Evolutionary conservation across 2,329 filamentous ascomycete genomes (phyloP).

Genomic region (Endothia cerciana): DNA sequence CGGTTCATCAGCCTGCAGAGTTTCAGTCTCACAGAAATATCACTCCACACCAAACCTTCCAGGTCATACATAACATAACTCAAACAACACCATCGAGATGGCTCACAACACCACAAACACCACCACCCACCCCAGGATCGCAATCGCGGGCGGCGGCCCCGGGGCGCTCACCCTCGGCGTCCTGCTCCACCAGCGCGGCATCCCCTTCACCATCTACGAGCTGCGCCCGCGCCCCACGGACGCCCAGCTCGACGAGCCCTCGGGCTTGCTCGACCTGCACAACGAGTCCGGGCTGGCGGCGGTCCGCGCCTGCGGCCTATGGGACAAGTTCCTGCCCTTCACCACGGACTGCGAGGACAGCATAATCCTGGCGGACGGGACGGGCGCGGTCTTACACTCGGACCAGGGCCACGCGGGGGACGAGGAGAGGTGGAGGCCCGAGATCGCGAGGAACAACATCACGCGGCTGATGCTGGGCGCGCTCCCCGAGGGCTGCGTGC

Average conservation of each 20-base stretch:
- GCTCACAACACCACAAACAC: background rate
- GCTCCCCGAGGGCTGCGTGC: slow-evolving; percentile 39
- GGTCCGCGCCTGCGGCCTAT: slow-evolving; percentile 48
- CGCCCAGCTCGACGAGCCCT: slow-evolving; percentile 35
- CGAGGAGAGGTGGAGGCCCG: slow-evolving; percentile 37
- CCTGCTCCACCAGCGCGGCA: slow-evolving; percentile 46
- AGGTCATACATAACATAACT: background rate
- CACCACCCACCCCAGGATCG: slow-evolving; percentile 37
- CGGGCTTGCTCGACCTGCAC: slow-evolving; percentile 56
- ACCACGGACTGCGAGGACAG: slow-evolving; percentile 48
- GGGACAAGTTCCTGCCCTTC: slow-evolving; percentile 46
- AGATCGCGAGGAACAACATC: slow-evolving; percentile 44
- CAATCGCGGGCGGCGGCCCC: slow-evolving; percentile 51
- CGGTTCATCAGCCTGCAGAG: background rate
- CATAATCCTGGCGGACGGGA: slow-evolving; percentile 40
- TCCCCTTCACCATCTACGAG: slow-evolving; percentile 43
- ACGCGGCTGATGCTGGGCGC: slow-evolving; percentile 39
- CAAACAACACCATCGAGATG: background rate
- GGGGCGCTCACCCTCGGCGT: slow-evolving; percentile 51
- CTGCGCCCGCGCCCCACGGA: slow-evolving; percentile 37
- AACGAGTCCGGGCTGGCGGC: slow-evolving; percentile 48
- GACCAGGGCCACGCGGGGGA: slow-evolving; percentile 33
- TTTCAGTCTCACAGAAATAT: too few relatives aligned
- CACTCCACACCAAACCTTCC: too few relatives aligned
- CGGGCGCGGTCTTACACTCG: slow-evolving; percentile 34